Base-by-base conservation (phyloP, 1,139 yeast species). In the Pichia sp. region DNA sequence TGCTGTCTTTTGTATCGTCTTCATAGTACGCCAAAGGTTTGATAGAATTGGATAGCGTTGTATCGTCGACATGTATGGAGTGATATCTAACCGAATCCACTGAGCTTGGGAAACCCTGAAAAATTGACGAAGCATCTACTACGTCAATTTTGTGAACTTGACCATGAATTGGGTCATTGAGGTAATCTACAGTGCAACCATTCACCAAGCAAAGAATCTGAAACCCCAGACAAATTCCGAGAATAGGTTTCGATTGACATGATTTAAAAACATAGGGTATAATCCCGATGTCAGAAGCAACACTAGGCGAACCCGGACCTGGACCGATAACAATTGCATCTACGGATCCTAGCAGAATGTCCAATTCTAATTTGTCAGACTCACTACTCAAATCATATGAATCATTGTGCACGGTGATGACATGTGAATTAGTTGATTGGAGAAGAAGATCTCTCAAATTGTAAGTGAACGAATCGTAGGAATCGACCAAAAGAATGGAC, bases 181-280 rank as follows among this genome's bases (percentile, higher is more conserved):
- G 74, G 53, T 80, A 76, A 20, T 67, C 68, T 3, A 92, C 81
- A 6, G 68, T 58, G 54, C 82, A 81, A 9, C 92, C 95, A 52
- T 64, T 59, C n/a, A 79, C 79, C 46, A 77, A 71, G 63, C 95
- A 88, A 63, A 95, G 71, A 48, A 90, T 80, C 67, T 95, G 99
- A 67, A 91, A 89, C 0, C 99, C 99, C 17, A 95, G 74, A 65
- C 99, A 95, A 6, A 95, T 87, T 0, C 99, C 99, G 51, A 95
- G 72, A 0, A 91, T 78, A 0, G 99, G 98, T 1, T 87, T 71
- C 0, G 59, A 48, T 7, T 67, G 64, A 54, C 67, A 73, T 46
- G 65, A 69, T 52, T 64, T 64, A 54, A 71, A 79, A 27, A 88
- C 63, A 65, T 77, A 75, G 4, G 82, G 80, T n/a, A 91, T 79